Base-by-base conservation (phyloP, 768 basidiomycete species). In the Lactifluus piperatus region DNA sequence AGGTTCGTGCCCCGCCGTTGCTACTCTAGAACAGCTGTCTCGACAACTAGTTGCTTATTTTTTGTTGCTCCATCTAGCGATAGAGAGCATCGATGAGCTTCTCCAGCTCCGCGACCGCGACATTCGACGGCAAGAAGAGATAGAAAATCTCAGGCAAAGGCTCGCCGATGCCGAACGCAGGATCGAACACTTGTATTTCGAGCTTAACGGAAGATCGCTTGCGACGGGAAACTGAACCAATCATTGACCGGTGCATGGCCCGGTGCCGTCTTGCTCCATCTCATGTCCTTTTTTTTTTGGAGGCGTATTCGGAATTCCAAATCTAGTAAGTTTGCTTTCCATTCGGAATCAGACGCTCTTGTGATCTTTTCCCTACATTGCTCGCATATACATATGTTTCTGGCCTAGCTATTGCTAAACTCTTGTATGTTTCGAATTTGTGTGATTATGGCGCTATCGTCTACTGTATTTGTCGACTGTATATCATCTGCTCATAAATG, bases 51-150 rank as follows among this genome's bases (percentile, higher is more conserved):
- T 26, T 20, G 1, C 24, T n/a, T n/a, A 5, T 45, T 20, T 44
- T n/a, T 26, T 47, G n/a, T 22, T 37, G 5, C 24, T 26, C 10
- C 29, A 7, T 37, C 5, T 49, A 62, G 62, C 62, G 16, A 62
- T 62, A 22, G 58, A n/a, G n/a, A 32, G 62, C 20, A 36, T 62
- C 27, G 58, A 62, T 36, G 62, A 62, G 36, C 58, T 62, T 27
- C 9, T 50, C 11, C 46, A 41, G 4, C 27, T 60, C 7, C 51
- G 58, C 11, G 54, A 46, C 43, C 41, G 22, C 47, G 62, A 37
- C 36, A n/a, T n/a, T 43, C 52, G 53, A 24, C 53, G 49, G n/a
- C 51, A 44, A 27, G 39, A 50, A 20, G 62, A 62, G 44, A 55
- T 51, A 51, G 47, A 50, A 24, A 16, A 32, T 39, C 62, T 62